Percentiles rank a stretch among this genome's conserved stretches.
Evolutionary conservation across 805 yeast genomes (phyloP).

Genomic region (Saccharomycopsis schoenii): DNA sequence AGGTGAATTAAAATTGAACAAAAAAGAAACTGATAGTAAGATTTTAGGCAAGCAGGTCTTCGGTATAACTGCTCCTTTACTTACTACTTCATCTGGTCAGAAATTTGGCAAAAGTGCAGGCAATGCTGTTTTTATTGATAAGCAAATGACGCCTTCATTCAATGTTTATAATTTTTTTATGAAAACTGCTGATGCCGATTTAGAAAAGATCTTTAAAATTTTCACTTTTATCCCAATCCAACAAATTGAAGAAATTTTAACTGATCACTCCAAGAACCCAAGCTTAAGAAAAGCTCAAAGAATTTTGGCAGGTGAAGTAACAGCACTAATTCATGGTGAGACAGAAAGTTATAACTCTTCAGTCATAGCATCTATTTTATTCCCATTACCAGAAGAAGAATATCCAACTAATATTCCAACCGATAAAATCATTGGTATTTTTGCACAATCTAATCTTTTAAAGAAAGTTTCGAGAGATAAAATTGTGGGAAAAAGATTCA

Average conservation of each 20-base stretch:
- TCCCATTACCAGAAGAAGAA: conserved; percentile 44
- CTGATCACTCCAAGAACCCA: conserved; percentile 47
- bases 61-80: conserved; percentile 83
- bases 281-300: conserved; percentile 64
- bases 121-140: conserved; percentile 83
- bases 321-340: conserved; percentile 78
- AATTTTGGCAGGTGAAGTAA: conserved; percentile 58
- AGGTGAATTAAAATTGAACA: conserved; percentile 17
- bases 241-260: conserved; percentile 45
- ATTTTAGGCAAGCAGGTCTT: conserved; percentile 31
- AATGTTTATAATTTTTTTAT: conserved; percentile 80
- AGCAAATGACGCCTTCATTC: conserved; percentile 64
- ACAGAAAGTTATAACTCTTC: conserved; percentile 65
- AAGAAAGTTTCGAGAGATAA: conserved; percentile 28
- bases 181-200: conserved; percentile 68
- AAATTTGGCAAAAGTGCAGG: conserved; percentile 97
- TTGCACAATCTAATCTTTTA: conserved; percentile 49
- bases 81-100: conserved; percentile 82
- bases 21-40: conserved; percentile 9
- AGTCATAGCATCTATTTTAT: conserved; percentile 56
- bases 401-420: conserved; percentile 37
- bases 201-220: conserved; percentile 55
- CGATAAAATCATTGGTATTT: conserved; percentile 43
- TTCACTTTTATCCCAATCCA: conserved; percentile 69
- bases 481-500: conserved; percentile 34